Evolutionary conservation across 2,329 filamentous ascomycete genomes (phyloP).

Genomic region (Massarina eburnea): DNA sequence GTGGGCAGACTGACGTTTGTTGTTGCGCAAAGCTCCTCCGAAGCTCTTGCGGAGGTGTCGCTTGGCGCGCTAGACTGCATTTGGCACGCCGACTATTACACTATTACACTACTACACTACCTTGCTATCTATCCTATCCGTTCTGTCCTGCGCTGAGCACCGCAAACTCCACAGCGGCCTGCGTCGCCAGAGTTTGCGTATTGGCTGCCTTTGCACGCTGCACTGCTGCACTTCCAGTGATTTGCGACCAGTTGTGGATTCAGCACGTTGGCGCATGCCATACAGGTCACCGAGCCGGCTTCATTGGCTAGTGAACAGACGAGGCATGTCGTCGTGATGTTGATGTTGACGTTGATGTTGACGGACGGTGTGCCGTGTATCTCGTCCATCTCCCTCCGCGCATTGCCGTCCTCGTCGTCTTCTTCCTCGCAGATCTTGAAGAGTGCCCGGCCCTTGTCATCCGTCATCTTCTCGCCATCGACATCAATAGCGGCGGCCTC

Average conservation of each 20-base stretch:
- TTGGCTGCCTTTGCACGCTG: conserved; percentile 55
- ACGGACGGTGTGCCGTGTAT: conserved; percentile 48
- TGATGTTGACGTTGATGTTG: background rate
- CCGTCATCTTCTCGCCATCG: conserved; percentile 65
- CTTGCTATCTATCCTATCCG: background rate
- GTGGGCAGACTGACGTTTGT: conserved; percentile 9
- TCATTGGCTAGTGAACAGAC: conserved; percentile 71
- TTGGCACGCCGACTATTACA: conserved; percentile 3
- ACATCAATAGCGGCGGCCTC: conserved; percentile 62
- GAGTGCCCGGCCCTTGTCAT: conserved; percentile 65
- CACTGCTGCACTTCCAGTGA: conserved; percentile 66
- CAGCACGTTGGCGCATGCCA: conserved; percentile 71
- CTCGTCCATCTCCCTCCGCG: conserved; percentile 65
- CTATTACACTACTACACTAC: background rate
- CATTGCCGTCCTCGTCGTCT: conserved; percentile 44
- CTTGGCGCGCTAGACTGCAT: conserved; percentile 7
- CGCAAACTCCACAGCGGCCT: conserved; percentile 71
- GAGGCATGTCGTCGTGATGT: conserved; percentile 51
- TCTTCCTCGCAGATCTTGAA: conserved; percentile 77
- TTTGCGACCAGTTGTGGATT: conserved; percentile 54
- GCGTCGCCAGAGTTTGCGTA: conserved; percentile 73
- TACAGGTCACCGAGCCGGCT: conserved; percentile 59
- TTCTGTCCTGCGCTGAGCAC: conserved; percentile 22
- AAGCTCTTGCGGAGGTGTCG: conserved; percentile 1
- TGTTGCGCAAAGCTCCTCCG: conserved; percentile 2